Percentiles rank a stretch among this genome's conserved stretches.
Conservation (phyloP, 108 stramenopile species). For the Cyclotella kingstonii region DNA sequence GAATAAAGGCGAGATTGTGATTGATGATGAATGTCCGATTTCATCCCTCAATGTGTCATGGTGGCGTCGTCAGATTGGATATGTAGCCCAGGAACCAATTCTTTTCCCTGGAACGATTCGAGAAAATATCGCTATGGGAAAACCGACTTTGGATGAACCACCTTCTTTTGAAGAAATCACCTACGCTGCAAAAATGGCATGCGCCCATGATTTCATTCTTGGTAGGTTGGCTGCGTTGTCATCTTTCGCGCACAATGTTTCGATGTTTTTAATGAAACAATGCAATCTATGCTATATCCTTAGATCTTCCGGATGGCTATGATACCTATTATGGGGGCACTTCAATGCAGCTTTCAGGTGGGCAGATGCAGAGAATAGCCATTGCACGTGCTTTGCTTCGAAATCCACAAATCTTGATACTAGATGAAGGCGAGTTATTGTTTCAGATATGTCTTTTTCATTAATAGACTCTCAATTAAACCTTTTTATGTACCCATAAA, state of each 20-base stretch:
- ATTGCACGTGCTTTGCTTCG: constrained; percentile 49
- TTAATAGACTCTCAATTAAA: constrained; percentile 20
- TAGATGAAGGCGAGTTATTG: constrained; percentile 29
- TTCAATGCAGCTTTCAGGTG: constrained; percentile 67
- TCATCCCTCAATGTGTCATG: constrained; percentile 54
- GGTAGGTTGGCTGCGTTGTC: too few relatives aligned
- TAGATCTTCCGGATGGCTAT: constrained; percentile 60
- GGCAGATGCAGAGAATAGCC: constrained; percentile 58
- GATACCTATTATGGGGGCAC: constrained; percentile 63
- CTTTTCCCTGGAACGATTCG: constrained; percentile 67
- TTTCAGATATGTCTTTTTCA: not conserved
- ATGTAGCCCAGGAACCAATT: constrained; percentile 62
- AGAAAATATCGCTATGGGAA: constrained; percentile 68
- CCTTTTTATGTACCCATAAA: constrained; percentile 47
- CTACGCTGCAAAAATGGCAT: constrained; percentile 53
- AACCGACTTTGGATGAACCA: constrained; percentile 30
- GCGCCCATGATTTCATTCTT: constrained; percentile 61
- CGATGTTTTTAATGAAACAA: too few relatives aligned
- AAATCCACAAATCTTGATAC: constrained; percentile 34
- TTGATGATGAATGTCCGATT: constrained; percentile 59
- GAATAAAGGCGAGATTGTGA: constrained; percentile 40
- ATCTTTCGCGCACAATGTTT: too few relatives aligned
- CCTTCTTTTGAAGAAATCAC: constrained; percentile 48
- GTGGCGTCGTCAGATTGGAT: constrained; percentile 58
- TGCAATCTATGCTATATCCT: not conserved